A percentile compares a stretch with the other conserved stretches of the same genome.
phyloP scores from a whole-genome alignment of 306 rosid genomes.

The Notholithocarpus densiflorus region DNA sequence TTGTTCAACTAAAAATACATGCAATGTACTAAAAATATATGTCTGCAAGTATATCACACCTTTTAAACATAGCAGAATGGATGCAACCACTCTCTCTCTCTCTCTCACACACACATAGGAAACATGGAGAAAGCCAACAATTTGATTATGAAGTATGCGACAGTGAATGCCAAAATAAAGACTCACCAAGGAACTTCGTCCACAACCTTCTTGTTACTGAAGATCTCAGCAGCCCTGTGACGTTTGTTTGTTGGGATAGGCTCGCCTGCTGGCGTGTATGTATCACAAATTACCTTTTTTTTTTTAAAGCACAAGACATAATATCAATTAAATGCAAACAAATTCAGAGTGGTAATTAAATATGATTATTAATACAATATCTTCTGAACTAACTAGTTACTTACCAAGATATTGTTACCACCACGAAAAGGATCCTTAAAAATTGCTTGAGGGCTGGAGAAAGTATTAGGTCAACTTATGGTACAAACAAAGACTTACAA shows the following conservation, averaged over 20 bases:
- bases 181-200: constrained; percentile 83
- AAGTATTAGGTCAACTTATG: constrained; percentile 22
- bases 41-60: background rate
- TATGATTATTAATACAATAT: background rate
- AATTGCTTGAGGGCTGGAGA: constrained; percentile 86
- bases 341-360: background rate
- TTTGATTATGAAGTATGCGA: background rate
- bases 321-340: constrained; percentile 8
- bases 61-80: background rate
- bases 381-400: constrained; percentile 23
- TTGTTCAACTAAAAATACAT: background rate
- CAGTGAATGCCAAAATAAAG: background rate
- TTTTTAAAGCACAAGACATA: constrained; percentile 18
- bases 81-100: background rate
- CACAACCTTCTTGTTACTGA: constrained; percentile 68
- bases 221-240: constrained; percentile 78
- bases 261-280: constrained; percentile 87
- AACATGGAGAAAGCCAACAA: background rate
- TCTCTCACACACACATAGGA: background rate
- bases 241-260: constrained; percentile 99
- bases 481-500: constrained; percentile 7
- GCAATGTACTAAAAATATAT: background rate
- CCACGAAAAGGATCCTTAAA: constrained; percentile 98
- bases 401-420: constrained; percentile 94
- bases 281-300: constrained; percentile 76